phyloP scores from a whole-genome alignment of 140 eudicot species.

The Stevia rebaudiana region DNA sequence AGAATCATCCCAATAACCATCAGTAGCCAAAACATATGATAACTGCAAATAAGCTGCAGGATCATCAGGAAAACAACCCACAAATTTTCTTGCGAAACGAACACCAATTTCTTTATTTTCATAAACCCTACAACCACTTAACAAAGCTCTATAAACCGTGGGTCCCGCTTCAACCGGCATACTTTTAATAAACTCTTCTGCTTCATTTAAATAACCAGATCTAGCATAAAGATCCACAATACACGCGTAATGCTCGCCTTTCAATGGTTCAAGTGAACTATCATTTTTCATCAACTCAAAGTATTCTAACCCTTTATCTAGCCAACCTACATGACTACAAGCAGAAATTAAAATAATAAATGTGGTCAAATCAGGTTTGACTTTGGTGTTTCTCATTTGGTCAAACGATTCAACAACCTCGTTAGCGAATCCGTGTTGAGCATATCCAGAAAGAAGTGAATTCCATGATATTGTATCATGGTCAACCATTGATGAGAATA shows the following conservation, averaged over 20 bases:
- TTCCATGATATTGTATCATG: slow-evolving; percentile 59
- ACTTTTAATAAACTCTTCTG: slow-evolving; percentile 42
- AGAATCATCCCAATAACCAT: slow-evolving; percentile 57
- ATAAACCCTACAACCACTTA: slow-evolving; percentile 53
- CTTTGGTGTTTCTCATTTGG: slow-evolving; percentile 34
- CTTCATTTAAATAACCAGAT: slow-evolving; percentile 56
- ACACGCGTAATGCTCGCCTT: slow-evolving; percentile 58
- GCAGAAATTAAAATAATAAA: slow-evolving; percentile 52
- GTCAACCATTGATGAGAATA: slow-evolving; percentile 39
- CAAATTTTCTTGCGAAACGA: slow-evolving; percentile 35
- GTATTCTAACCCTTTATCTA: slow-evolving; percentile 51
- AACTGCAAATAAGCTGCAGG: slow-evolving; percentile 49
- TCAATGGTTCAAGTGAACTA: slow-evolving; percentile 33
- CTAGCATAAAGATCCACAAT: slow-evolving; percentile 61
- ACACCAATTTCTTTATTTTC: slow-evolving; percentile 52
- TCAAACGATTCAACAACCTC: slow-evolving; percentile 50
- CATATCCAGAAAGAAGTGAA: slow-evolving; percentile 55
- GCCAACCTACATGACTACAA: slow-evolving; percentile 66
- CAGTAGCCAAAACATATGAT: slow-evolving; percentile 42
- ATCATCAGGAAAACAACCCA: slow-evolving; percentile 51
- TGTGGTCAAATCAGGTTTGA: slow-evolving; percentile 50
- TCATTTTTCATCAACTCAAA: slow-evolving; percentile 45
- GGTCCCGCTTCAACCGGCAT: slow-evolving; percentile 55
- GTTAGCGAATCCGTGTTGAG: slow-evolving; percentile 47
- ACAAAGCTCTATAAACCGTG: slow-evolving; percentile 45